Conservation (phyloP, 352 stramenopile genomes). For the Phytophthora syringae region DNA sequence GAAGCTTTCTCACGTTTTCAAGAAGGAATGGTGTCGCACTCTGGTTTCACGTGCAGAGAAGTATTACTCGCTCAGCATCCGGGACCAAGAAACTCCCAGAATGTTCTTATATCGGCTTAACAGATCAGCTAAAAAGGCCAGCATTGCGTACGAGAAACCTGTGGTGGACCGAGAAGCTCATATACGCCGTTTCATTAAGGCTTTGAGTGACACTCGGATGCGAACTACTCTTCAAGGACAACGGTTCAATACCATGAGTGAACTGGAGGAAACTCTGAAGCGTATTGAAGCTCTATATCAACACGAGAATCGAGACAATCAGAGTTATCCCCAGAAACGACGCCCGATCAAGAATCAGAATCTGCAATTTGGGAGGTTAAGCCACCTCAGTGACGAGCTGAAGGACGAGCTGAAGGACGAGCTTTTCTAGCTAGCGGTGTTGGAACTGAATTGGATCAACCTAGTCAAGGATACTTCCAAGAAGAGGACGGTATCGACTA, state of each 20-base stretch:
- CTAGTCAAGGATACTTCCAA: neutral
- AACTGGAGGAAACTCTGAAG: constrained; percentile 1
- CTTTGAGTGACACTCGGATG: neutral
- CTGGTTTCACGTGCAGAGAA: too few relatives aligned
- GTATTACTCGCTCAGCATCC: neutral
- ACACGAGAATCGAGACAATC: neutral
- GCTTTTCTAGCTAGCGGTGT: neutral
- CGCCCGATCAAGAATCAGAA: neutral
- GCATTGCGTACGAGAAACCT: neutral
- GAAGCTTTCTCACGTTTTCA: too few relatives aligned
- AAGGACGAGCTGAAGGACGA: neutral
- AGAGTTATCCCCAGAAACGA: too few relatives aligned
- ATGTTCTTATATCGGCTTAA: constrained; percentile 3
- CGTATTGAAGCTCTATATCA: neutral
- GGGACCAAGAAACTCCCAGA: neutral
- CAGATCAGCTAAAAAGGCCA: neutral
- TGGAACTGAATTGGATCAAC: neutral
- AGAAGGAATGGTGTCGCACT: too few relatives aligned
- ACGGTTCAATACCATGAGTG: neutral
- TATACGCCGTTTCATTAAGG: neutral
- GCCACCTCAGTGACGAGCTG: neutral
- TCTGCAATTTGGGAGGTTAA: constrained; percentile 4
- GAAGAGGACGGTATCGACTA: neutral
- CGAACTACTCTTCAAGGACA: neutral
- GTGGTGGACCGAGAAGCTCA: neutral